These are phyloP conservation scores for Dendrobium catenatum DNA, from an alignment of 106 monocot species.

Conservation along the genomic window DNA sequence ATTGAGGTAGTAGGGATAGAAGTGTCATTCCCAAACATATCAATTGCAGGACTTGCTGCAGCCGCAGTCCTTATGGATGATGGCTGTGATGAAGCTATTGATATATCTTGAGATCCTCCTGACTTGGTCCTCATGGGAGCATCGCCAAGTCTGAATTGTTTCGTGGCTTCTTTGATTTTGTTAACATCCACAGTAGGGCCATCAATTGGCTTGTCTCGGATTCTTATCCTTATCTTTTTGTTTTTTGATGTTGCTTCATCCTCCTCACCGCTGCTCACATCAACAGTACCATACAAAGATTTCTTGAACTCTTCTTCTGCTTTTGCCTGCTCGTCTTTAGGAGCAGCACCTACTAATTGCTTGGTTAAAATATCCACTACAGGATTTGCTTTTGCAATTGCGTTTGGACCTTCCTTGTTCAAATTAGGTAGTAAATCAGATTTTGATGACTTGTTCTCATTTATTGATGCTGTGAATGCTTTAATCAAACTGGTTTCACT, in stretches of 20 bases:
- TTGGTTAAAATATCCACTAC: constrained; percentile 37
- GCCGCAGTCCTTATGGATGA: constrained; percentile 10
- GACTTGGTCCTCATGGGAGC: constrained; percentile 64
- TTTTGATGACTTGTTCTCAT: constrained; percentile 35
- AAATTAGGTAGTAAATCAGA: constrained; percentile 20
- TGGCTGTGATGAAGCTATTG: constrained; percentile 31
- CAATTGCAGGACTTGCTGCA: constrained; percentile 15
- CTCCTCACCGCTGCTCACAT: constrained; percentile 87
- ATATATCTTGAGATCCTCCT: constrained; percentile 50
- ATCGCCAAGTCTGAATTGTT: constrained; percentile 55
- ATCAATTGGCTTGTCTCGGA: constrained; percentile 67
- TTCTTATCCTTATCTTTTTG: constrained; percentile 71
- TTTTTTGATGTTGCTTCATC: constrained; percentile 68
- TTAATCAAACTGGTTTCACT: constrained; percentile 87
- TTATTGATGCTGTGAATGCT: constrained; percentile 36
- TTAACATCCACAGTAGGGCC: constrained; percentile 64
- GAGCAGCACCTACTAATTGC: constrained; percentile 36
- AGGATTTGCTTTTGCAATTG: constrained; percentile 27
- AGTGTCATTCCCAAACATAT: constrained; percentile 50
- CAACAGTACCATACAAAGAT: constrained; percentile 63
- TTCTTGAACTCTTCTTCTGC: constrained; percentile 94
- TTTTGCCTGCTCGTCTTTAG: constrained; percentile 81
- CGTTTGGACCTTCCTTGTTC: constrained; percentile 12
- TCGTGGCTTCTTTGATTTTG: constrained; percentile 94
- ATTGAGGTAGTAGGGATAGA: constrained; percentile 21